Conservation (phyloP, 106 monocot species). For the Dendrobium catenatum region DNA sequence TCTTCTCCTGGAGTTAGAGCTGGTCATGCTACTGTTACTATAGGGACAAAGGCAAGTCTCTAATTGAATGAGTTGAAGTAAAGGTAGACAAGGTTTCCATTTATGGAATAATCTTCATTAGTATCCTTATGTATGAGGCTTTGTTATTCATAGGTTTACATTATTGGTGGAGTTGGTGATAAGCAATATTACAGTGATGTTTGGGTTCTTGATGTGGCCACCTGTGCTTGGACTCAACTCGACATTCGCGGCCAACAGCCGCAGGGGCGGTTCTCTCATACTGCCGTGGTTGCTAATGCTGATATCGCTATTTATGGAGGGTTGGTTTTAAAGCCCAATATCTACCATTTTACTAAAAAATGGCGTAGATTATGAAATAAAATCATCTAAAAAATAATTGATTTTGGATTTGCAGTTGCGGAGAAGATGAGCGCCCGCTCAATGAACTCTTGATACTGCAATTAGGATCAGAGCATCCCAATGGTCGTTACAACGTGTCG, state of each 20-base stretch:
- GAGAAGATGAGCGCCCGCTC: slow-evolving; percentile 88
- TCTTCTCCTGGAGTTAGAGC: slow-evolving; percentile 83
- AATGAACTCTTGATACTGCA: slow-evolving; percentile 83
- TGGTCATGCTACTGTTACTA: slow-evolving; percentile 69
- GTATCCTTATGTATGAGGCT: neutral
- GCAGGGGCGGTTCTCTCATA: slow-evolving; percentile 87
- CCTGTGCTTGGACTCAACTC: slow-evolving; percentile 63
- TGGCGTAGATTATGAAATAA: too few species aligned
- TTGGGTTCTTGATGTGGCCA: slow-evolving; percentile 66
- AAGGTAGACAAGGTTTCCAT: neutral
- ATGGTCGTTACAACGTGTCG: slow-evolving; percentile 71
- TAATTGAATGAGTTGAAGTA: neutral
- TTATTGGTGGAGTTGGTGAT: slow-evolving; percentile 90
- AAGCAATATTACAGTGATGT: slow-evolving; percentile 94
- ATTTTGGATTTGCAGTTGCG: slow-evolving; percentile 45
- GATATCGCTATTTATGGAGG: slow-evolving; percentile 88
- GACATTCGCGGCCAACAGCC: slow-evolving; percentile 63
- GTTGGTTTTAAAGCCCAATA: slow-evolving; percentile 20
- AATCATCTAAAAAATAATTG: neutral
- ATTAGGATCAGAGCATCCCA: slow-evolving; percentile 71
- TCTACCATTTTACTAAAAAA: too few species aligned
- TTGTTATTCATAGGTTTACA: slow-evolving; percentile 47
- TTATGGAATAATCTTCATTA: neutral
- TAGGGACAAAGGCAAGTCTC: slow-evolving; percentile 51
- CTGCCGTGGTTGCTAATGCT: slow-evolving; percentile 47